phyloP scores from a whole-genome alignment of 2,329 filamentous ascomycete genomes.

The Aureobasidium leucospermi region DNA sequence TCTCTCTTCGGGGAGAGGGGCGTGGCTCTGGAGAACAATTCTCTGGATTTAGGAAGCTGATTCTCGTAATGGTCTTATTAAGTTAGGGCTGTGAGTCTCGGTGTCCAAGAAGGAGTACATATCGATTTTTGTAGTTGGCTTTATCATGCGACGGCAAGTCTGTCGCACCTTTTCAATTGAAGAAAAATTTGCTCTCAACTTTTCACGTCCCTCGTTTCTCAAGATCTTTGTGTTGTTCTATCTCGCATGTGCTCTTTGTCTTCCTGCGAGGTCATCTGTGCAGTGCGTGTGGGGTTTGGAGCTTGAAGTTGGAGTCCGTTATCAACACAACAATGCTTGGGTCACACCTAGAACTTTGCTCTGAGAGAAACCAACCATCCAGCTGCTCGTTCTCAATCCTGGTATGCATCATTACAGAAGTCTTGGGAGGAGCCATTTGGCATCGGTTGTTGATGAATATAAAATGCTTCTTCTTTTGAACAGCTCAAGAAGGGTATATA shows the following conservation, averaged over 20 bases:
- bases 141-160: background rate
- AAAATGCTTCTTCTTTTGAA: background rate
- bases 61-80: conserved; percentile 61
- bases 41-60: conserved; percentile 60
- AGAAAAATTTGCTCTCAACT: background rate
- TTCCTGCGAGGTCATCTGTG: too few species aligned
- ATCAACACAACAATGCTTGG: too few species aligned
- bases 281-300: too few species aligned
- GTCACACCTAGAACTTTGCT: too few species aligned
- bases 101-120: conserved; percentile 67
- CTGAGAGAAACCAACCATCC: too few species aligned
- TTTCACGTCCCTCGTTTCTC: too few species aligned
- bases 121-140: conserved; percentile 13
- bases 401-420: too few species aligned
- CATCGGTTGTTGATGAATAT: background rate
- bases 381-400: too few species aligned
- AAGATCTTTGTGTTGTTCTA: too few species aligned
- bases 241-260: too few species aligned
- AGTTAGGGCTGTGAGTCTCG: conserved; percentile 62
- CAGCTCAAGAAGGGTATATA: conserved; percentile 3
- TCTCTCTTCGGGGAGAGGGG: conserved; percentile 34
- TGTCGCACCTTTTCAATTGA: background rate
- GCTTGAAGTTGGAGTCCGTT: too few species aligned
- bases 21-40: conserved; percentile 58
- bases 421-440: too few species aligned